Evolutionary conservation across 1,284 basidiomycete genomes (phyloP).

Genomic region (Ceratobasidium sp.): DNA sequence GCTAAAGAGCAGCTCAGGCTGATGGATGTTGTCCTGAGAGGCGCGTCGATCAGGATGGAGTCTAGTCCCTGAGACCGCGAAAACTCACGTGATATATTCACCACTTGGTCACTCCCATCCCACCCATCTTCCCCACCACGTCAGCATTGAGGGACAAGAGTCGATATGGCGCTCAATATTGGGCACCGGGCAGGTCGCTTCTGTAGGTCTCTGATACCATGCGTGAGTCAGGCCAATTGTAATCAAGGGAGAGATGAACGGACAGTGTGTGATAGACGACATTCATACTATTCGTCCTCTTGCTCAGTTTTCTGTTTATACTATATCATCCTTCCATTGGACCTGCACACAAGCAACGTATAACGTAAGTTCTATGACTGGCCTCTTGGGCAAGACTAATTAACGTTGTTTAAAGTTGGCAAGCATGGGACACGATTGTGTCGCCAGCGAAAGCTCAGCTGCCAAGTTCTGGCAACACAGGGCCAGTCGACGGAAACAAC

Average conservation of each 20-base stretch:
- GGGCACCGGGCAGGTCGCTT: constrained; percentile 34
- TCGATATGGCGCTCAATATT: constrained; percentile 31
- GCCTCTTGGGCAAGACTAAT: background rate
- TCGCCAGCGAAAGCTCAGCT: constrained; percentile 29
- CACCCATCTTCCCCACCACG: constrained; percentile 24
- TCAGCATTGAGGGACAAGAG: constrained; percentile 9
- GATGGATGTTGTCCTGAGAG: constrained; percentile 7
- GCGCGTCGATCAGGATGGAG: constrained; percentile 29
- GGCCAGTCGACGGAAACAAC: constrained; percentile 37
- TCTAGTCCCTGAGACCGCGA: constrained; percentile 3
- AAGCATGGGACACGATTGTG: constrained; percentile 79
- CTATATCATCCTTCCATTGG: constrained; percentile 76
- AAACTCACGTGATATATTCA: constrained; percentile 18
- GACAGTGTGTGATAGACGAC: constrained; percentile 50
- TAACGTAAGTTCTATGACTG: constrained; percentile 5
- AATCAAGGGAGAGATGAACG: background rate
- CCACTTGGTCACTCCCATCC: constrained; percentile 5
- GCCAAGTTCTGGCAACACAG: constrained; percentile 42
- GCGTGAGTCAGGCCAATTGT: background rate
- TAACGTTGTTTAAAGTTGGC: constrained; percentile 73
- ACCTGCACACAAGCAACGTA: constrained; percentile 70
- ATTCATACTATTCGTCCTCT: constrained; percentile 68
- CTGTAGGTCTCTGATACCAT: constrained; percentile 34
- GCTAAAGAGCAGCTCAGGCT: too few species aligned
- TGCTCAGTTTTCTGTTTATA: constrained; percentile 76